Base-by-base conservation (phyloP, 2,329 filamentous ascomycete genomes). In the Fusarium aywerte region DNA sequence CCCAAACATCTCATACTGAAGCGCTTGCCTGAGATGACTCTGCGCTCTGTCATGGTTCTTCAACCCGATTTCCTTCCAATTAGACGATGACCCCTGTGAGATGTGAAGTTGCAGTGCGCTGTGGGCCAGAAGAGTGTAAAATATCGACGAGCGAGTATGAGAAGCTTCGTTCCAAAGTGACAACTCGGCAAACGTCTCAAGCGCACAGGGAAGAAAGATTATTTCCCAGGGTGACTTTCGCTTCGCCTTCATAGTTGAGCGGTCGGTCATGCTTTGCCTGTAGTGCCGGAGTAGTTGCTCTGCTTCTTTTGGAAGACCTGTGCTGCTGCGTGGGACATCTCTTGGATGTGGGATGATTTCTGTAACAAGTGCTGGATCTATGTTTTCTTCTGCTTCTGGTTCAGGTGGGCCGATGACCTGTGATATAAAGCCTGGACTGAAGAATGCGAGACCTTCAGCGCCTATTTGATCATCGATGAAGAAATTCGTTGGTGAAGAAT, bases 201-300 rank as follows among this genome's bases (percentile, higher is more conserved):
- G 78, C 0, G 77, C 77, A 40, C 79, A 78, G 1, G 81, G 80
- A 1, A 82, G 67, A 18, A 82, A 78, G 0, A 83, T 75, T 0
- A 81, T 69, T 43, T 81, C 77, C 80, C 81, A 82, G 0, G 80
- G 81, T 1, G 80, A 81, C 52, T 80, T 80, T 4, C 75, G 75
- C 21, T 68, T 70, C 7, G 71, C 61, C 12, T 68, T 77, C 73
- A 51, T 74, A 35, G 48, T 75, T 57, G 11, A 58, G 0, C 62
- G 10, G 68, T 75, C 44, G 71, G 73, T n/a, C 70, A 69, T 74
- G 29, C 67, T 57, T 23, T 67, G 51, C 40, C 70, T 74, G 45
- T 76, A 76, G 52, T 76, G 75, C 1, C 74, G 70, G 6, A 78
- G 67, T 9, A 77, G 42, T 1, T 66, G 52, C 7, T 70, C 71